These are phyloP conservation scores for Echinosophora koreensis DNA, from an alignment of 306 rosid genomes.

Conservation along the genomic window DNA sequence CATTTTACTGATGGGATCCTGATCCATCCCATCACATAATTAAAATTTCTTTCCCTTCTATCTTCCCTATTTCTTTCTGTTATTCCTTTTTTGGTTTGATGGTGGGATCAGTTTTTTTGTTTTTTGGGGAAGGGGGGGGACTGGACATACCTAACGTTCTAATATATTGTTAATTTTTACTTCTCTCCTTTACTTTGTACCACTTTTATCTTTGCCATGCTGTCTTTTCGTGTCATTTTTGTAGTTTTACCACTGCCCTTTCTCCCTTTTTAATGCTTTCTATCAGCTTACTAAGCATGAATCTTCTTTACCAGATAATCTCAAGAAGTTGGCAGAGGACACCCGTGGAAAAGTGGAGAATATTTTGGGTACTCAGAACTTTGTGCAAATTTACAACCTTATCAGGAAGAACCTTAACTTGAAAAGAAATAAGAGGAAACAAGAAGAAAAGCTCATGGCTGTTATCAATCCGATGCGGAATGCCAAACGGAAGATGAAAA, in stretches of 20 bases:
- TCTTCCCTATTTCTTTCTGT: background rate
- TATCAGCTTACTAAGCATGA: constrained; percentile 29
- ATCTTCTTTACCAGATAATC: constrained; percentile 57
- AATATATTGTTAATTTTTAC: too few species aligned
- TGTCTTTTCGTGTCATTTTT: background rate
- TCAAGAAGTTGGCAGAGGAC: constrained; percentile 71
- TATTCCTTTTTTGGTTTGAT: background rate
- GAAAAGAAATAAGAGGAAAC: constrained; percentile 84
- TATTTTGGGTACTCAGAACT: constrained; percentile 65
- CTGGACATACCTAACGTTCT: too few species aligned
- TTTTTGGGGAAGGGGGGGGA: too few species aligned
- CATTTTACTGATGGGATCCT: too few species aligned
- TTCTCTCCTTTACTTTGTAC: background rate
- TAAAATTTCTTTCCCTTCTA: too few species aligned
- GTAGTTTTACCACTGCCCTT: background rate
- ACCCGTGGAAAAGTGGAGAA: constrained; percentile 57
- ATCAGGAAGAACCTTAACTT: constrained; percentile 68
- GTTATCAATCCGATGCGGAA: constrained; percentile 79
- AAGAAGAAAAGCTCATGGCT: constrained; percentile 85
- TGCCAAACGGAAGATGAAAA: constrained; percentile 77
- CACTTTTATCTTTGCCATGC: constrained; percentile 13
- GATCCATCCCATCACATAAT: too few species aligned
- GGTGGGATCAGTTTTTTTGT: background rate
- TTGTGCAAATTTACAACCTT: constrained; percentile 60
- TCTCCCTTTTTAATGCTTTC: background rate